A percentile compares a stretch with the other conserved stretches of the same genome.
These are phyloP conservation scores for Amylocystis lapponica DNA, from an alignment of 768 basidiomycete species.

Conservation along the genomic window DNA sequence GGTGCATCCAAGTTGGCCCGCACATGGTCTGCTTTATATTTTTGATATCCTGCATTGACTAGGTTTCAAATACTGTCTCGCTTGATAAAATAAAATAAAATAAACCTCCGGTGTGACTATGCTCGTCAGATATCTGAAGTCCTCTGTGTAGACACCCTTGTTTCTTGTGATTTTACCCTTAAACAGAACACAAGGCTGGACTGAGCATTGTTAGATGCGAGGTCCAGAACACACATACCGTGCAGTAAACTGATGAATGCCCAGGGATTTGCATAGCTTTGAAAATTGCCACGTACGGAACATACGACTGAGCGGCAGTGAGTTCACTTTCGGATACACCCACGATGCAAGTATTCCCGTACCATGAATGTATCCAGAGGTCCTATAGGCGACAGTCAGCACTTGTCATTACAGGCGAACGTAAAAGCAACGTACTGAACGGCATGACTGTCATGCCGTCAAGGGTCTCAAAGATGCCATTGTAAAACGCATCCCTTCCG, in stretches of 20 bases:
- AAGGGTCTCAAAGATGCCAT: slow-evolving; percentile 61
- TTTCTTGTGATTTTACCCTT: slow-evolving; percentile 59
- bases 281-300: slow-evolving; percentile 19
- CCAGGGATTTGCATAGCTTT: slow-evolving; percentile 13
- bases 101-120: slow-evolving; percentile 48
- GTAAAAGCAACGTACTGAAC: slow-evolving; percentile 25
- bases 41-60: slow-evolving; percentile 60
- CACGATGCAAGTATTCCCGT: too few relatives aligned
- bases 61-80: too few relatives aligned
- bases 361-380: slow-evolving; percentile 36
- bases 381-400: slow-evolving; percentile 3
- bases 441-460: slow-evolving; percentile 53
- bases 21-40: slow-evolving; percentile 68
- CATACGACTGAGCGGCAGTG: slow-evolving; percentile 14
- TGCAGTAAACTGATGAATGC: slow-evolving; percentile 15
- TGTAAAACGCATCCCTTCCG: slow-evolving; percentile 45
- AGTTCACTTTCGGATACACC: too few relatives aligned
- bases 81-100: too few relatives aligned
- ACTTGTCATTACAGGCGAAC: neutral
- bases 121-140: slow-evolving; percentile 54
- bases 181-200: neutral
- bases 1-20: slow-evolving; percentile 68
- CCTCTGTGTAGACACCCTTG: slow-evolving; percentile 51
- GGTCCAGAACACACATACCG: too few relatives aligned
- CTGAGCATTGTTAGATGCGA: too few relatives aligned